Conservation (phyloP, 2,329 filamentous ascomycete species). For the Lachnellula suecica region DNA sequence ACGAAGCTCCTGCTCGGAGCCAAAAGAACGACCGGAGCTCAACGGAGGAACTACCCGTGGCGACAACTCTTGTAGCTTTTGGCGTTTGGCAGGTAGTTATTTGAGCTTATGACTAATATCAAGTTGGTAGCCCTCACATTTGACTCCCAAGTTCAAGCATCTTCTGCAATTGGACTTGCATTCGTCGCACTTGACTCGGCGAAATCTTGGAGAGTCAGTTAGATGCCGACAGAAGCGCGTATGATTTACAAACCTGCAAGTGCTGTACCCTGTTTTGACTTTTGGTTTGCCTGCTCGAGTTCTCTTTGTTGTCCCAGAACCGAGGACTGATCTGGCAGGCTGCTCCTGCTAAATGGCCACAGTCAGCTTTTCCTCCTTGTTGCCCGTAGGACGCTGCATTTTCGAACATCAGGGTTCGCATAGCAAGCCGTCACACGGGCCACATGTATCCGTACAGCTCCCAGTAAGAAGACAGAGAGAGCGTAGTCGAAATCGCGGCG, state of each 20-base stretch:
- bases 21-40: not conserved
- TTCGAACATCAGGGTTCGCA: not conserved
- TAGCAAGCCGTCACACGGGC: no score
- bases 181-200: not conserved
- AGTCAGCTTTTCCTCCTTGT: not conserved
- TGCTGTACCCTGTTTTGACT: conserved; percentile 12
- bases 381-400: not conserved
- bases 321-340: not conserved
- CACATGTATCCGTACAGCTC: no score
- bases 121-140: not conserved
- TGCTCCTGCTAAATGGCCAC: not conserved
- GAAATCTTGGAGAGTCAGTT: not conserved
- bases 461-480: no score
- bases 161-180: not conserved
- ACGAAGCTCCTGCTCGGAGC: not conserved
- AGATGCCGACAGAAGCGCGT: not conserved
- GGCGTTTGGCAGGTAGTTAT: not conserved
- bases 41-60: not conserved
- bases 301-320: not conserved
- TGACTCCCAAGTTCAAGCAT: not conserved
- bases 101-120: not conserved
- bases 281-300: not conserved
- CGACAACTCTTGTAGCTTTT: not conserved
- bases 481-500: no score
- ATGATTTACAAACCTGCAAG: not conserved